A percentile compares a stretch with the other conserved stretches of the same genome.
Conservation (phyloP, 257 asterid species). For the Solanum peruvianum region DNA sequence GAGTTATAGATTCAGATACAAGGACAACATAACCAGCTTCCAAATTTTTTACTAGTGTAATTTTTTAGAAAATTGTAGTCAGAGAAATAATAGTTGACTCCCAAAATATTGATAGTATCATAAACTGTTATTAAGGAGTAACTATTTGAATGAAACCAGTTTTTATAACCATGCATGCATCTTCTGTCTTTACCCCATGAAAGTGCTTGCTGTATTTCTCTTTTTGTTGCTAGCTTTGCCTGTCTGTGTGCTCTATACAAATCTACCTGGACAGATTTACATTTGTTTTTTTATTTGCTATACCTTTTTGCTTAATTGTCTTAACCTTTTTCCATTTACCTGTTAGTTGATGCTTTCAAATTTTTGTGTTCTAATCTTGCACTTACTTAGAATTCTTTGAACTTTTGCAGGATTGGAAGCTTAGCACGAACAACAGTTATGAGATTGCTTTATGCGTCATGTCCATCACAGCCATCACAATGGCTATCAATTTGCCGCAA, state of each 20-base stretch:
- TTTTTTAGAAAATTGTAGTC: neutral
- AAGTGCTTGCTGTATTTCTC: neutral
- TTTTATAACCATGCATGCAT: neutral
- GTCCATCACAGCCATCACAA: slow-evolving; percentile 86
- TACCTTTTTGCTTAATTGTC: neutral
- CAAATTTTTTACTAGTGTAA: neutral
- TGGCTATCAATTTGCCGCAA: slow-evolving; percentile 85
- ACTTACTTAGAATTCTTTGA: neutral
- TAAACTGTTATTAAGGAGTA: neutral
- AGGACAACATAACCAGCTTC: neutral
- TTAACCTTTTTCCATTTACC: neutral
- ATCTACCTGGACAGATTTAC: neutral
- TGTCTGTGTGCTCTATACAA: neutral
- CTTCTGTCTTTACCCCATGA: neutral
- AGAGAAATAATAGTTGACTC: neutral
- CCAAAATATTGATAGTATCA: neutral
- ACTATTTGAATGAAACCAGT: neutral
- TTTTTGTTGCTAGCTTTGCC: neutral
- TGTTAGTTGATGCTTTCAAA: neutral
- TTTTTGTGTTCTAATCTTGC: neutral
- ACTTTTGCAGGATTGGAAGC: slow-evolving; percentile 61
- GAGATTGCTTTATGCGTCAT: slow-evolving; percentile 82
- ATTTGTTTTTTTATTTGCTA: neutral
- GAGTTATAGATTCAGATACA: neutral
- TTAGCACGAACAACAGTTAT: slow-evolving; percentile 79